phyloP scores from a whole-genome alignment of 305 asterid genomes.

The Fraxinus greggii region DNA sequence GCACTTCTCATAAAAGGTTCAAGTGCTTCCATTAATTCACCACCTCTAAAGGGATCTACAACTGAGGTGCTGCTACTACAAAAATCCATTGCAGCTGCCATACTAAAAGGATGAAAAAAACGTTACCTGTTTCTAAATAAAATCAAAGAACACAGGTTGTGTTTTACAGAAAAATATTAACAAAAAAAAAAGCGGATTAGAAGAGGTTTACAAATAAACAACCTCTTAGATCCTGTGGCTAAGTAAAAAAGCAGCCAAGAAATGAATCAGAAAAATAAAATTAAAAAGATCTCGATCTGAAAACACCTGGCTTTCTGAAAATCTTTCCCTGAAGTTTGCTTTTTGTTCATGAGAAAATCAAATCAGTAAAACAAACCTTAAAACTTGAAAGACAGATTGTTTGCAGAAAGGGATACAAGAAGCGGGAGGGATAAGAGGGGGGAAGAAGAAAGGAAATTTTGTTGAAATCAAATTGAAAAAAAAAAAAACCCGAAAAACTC shows the following conservation, averaged over 20 bases:
- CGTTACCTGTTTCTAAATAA: conserved; percentile 56
- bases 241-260: conserved; percentile 24
- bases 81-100: conserved; percentile 66
- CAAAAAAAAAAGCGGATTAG: conserved; percentile 17
- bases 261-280: not conserved
- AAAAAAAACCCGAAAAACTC: not conserved
- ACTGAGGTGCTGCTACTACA: conserved; percentile 41
- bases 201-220: conserved; percentile 65
- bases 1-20: conserved; percentile 77
- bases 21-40: conserved; percentile 80
- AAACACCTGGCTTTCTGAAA: conserved; percentile 55
- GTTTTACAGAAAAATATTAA: not conserved
- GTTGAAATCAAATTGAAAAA: not conserved
- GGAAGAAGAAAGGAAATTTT: not conserved
- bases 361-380: conserved; percentile 34
- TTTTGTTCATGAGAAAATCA: conserved; percentile 23
- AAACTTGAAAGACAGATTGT: conserved; percentile 44
- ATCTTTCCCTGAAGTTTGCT: conserved; percentile 45
- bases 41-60: conserved; percentile 47
- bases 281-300: conserved; percentile 50
- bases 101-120: conserved; percentile 5
- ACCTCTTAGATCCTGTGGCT: conserved; percentile 41
- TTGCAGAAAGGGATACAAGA: conserved; percentile 66
- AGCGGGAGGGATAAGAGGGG: conserved; percentile 47
- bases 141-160: conserved; percentile 50